phyloP scores from a whole-genome alignment of 2,329 filamentous ascomycete species.

The Nakataea oryzae region DNA sequence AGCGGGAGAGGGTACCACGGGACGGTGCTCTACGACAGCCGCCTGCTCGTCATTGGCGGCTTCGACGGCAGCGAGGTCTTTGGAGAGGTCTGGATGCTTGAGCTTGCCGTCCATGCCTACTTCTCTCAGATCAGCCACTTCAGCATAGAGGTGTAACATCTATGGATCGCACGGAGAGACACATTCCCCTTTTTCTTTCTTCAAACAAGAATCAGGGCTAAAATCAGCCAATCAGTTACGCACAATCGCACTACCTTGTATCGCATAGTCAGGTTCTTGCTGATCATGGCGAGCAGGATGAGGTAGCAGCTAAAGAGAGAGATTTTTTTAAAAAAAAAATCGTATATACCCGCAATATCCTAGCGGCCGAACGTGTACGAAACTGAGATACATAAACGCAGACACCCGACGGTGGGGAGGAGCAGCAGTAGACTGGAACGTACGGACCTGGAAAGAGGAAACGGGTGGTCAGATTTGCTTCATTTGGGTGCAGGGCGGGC shows the following conservation, averaged over 20 bases:
- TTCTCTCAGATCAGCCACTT: constrained; percentile 68
- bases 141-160: constrained; percentile 49
- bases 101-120: constrained; percentile 60
- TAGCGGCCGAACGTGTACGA: neutral
- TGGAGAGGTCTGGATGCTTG: constrained; percentile 55
- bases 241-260: no score
- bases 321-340: no score
- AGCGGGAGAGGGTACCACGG: constrained; percentile 58
- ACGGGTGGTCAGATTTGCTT: neutral
- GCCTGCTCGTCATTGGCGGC: constrained; percentile 53
- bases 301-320: neutral
- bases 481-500: neutral
- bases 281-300: no score
- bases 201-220: neutral
- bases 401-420: neutral
- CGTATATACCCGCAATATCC: neutral
- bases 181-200: neutral
- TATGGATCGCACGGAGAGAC: neutral
- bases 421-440: neutral
- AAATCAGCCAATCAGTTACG: no score
- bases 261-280: no score
- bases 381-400: neutral
- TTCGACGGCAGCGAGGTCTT: constrained; percentile 61
- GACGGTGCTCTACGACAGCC: constrained; percentile 53
- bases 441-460: no score